Base-by-base conservation (phyloP, 1,284 basidiomycete genomes). In the Mrakiaceae sp. region DNA sequence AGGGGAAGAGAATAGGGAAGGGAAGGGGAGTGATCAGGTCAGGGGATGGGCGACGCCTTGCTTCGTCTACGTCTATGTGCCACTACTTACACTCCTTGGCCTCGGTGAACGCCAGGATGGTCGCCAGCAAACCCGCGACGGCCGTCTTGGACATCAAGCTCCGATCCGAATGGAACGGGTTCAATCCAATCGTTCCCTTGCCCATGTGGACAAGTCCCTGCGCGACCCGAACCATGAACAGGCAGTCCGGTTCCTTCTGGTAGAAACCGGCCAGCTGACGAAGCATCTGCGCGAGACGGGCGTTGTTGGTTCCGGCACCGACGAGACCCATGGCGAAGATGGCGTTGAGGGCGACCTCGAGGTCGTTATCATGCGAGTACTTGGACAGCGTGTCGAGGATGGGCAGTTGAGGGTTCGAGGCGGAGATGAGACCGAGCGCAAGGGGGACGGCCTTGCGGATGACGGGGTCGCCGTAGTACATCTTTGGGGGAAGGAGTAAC, bases 261-360 rank as follows among this genome's bases (percentile, higher is more conserved):
- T 98, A 99, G 79, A 98, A 99, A 12, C 88, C 89, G 10, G 96
- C 94, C 2, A 99, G 82, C 74, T 95, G 91, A 58, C 96, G 83
- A 58, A 99, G 83, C 92, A 98, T 97, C 78, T 99, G 96, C 14
- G 88, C 94, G 47, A 99, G 81, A 56, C 94, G 86, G 3, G 96
- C 96, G 71, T 99, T 98, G 79, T 99, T 99, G 44, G 94, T 94
- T 49, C 96, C 96, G 0, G 95, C 95, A 47, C 96, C 96, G 61
- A 98, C 89, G 16, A 99, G 82, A 71, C 96, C 96, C 95, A 99
- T 98, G 3, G 95, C 94, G 70, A 98, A 87, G 76, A 99, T 98
- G 42, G 96, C 90, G 73, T 98, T 98, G 65, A 94, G 83, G 0
- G 95, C 96, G 12, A 99, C 96, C 64, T 86, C 83, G 49, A 98